Percentiles rank a stretch among this genome's conserved stretches.
Conservation (phyloP, 495 filamentous ascomycete species). For the Penicillium pancosmium region DNA sequence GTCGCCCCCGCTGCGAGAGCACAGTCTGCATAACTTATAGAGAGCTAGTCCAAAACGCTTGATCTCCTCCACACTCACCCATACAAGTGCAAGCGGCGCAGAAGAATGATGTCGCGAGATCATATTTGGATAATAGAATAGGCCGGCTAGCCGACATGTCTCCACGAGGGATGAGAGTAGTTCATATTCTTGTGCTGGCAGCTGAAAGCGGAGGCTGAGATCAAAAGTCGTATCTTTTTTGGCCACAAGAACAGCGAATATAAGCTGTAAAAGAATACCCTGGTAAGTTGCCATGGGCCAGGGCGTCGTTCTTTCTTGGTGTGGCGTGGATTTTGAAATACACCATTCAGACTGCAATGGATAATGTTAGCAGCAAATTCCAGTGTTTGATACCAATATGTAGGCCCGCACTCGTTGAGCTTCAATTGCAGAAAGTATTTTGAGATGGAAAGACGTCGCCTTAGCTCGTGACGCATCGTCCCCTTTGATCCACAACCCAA, state of each 20-base stretch:
- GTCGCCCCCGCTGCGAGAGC: background rate
- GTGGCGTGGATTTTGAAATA: background rate
- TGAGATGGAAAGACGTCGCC: slow-evolving; percentile 19
- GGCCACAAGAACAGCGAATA: slow-evolving; percentile 19
- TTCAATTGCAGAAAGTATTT: slow-evolving; percentile 18
- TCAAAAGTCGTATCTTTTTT: slow-evolving; percentile 10
- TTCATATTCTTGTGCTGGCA: background rate
- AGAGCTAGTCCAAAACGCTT: slow-evolving; percentile 28
- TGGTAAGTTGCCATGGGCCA: slow-evolving; percentile 30
- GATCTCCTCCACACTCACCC: slow-evolving; percentile 25
- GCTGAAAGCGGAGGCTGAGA: background rate
- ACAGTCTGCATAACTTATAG: slow-evolving; percentile 22
- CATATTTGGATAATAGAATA: slow-evolving; percentile 11
- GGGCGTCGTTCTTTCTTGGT: background rate
- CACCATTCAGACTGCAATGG: background rate
- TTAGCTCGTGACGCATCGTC: slow-evolving; percentile 7
- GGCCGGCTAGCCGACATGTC: background rate
- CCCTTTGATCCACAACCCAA: slow-evolving; percentile 25
- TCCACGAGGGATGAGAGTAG: background rate
- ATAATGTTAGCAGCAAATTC: background rate
- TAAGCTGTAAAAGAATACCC: slow-evolving; percentile 23
- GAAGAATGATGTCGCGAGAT: slow-evolving; percentile 13
- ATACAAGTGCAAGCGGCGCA: slow-evolving; percentile 19
- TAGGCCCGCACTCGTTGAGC: slow-evolving; percentile 17
- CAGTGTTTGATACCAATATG: background rate